These are phyloP conservation scores for Urochloa ruziziensis DNA, from an alignment of 176 grass and related monocot genomes.

Conservation along the genomic window DNA sequence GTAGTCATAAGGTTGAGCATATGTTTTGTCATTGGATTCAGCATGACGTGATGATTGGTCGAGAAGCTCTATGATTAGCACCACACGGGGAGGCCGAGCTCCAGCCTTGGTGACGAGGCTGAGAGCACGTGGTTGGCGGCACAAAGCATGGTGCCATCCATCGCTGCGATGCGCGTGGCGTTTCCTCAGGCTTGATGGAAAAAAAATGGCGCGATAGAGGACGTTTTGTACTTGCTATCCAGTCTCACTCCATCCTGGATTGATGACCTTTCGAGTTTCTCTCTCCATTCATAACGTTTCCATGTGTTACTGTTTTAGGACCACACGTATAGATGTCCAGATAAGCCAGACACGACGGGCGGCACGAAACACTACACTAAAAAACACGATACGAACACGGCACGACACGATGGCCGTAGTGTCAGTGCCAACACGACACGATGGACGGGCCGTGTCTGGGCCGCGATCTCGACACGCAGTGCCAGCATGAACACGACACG, in stretches of 20 bases:
- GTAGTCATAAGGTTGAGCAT: neutral
- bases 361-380: too few species aligned
- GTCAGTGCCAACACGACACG: too few species aligned
- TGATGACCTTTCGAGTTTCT: neutral
- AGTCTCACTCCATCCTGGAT: neutral
- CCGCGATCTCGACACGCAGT: too few species aligned
- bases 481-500: too few species aligned
- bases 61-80: slow-evolving; percentile 41
- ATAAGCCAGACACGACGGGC: too few species aligned
- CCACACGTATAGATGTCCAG: too few species aligned
- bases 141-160: slow-evolving; percentile 45
- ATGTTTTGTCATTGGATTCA: neutral
- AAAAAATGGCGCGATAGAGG: neutral
- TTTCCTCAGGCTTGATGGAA: neutral
- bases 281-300: neutral
- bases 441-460: too few species aligned
- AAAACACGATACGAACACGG: too few species aligned
- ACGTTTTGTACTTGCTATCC: neutral
- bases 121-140: slow-evolving; percentile 41
- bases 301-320: too few species aligned
- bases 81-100: slow-evolving; percentile 32
- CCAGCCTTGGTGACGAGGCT: slow-evolving; percentile 27
- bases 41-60: neutral
- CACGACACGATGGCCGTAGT: too few species aligned
- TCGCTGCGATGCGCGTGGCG: neutral